These are phyloP conservation scores for Lachnellula subtilissima DNA, from an alignment of 2,329 filamentous ascomycete species.

Conservation along the genomic window DNA sequence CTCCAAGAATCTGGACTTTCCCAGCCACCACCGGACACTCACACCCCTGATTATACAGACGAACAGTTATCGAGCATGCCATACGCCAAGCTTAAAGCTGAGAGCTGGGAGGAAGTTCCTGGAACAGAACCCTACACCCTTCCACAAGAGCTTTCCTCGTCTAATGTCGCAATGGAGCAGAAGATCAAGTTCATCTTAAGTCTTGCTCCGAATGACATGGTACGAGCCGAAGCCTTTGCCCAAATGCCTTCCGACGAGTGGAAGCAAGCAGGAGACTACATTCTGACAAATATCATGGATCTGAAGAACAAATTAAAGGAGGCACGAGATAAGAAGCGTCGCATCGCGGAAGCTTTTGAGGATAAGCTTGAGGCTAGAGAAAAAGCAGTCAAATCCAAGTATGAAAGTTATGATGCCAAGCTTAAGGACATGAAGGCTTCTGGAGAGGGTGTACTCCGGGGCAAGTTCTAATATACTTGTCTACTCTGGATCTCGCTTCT, in stretches of 20 bases:
- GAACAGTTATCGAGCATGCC: slow-evolving; percentile 20
- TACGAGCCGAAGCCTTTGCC: slow-evolving; percentile 18
- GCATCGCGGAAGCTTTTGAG: slow-evolving; percentile 22
- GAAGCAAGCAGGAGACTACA: slow-evolving; percentile 30
- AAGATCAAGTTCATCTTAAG: slow-evolving; percentile 12
- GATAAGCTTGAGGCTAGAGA: slow-evolving; percentile 25
- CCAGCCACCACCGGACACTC: neutral
- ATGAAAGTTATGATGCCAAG: slow-evolving; percentile 16
- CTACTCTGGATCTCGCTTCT: neutral
- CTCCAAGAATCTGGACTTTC: neutral
- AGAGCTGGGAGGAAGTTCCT: slow-evolving; percentile 18
- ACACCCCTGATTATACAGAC: slow-evolving; percentile 14
- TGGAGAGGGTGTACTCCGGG: slow-evolving; percentile 8
- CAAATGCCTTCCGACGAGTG: slow-evolving; percentile 26
- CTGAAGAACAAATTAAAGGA: slow-evolving; percentile 21
- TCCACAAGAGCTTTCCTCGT: slow-evolving; percentile 7
- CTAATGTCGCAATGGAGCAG: slow-evolving; percentile 11
- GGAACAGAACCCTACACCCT: slow-evolving; percentile 1
- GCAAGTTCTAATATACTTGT: slow-evolving; percentile 7
- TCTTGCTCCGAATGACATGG: neutral
- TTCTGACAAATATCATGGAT: slow-evolving; percentile 24
- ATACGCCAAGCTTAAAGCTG: slow-evolving; percentile 18
- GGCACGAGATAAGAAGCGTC: slow-evolving; percentile 25
- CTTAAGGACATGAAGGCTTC: slow-evolving; percentile 26
- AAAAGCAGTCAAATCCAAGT: slow-evolving; percentile 21